Evolutionary conservation across 352 stramenopile genomes (phyloP).

Genomic region (Phytophthora hybrid): DNA sequence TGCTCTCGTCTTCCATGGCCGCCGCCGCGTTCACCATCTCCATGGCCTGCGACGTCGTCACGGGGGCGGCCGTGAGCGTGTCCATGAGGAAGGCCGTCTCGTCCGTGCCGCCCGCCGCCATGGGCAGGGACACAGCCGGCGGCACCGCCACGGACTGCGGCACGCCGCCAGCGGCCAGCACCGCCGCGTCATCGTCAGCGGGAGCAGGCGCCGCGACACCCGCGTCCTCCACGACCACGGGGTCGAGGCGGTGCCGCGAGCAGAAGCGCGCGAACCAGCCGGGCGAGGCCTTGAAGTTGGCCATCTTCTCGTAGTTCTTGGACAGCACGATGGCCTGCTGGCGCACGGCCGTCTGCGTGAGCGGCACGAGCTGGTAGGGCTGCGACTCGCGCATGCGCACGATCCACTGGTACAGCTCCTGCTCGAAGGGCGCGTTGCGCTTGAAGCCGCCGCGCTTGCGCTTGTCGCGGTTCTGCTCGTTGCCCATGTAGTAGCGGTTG

Average conservation of each 20-base stretch:
- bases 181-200: constrained; percentile 7
- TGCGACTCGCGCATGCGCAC: constrained; percentile 82
- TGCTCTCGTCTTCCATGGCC: constrained; percentile 35
- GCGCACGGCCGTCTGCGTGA: constrained; percentile 86
- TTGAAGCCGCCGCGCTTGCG: constrained; percentile 87
- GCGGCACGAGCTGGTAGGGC: constrained; percentile 84
- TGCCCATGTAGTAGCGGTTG: constrained; percentile 84
- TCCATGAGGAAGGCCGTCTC: constrained; percentile 46
- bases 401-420: constrained; percentile 90
- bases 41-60: constrained; percentile 27
- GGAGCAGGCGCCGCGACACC: background rate
- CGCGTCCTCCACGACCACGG: constrained; percentile 48
- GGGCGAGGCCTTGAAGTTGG: constrained; percentile 86
- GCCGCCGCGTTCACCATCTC: constrained; percentile 30
- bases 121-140: constrained; percentile 17
- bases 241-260: constrained; percentile 83
- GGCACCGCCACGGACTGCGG: constrained; percentile 18
- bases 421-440: constrained; percentile 86
- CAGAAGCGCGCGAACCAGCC: constrained; percentile 91
- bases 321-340: constrained; percentile 86
- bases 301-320: constrained; percentile 89
- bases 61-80: constrained; percentile 26
- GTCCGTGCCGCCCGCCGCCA: constrained; percentile 11
- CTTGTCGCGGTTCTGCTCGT: constrained; percentile 89
- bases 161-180: constrained; percentile 8